These are phyloP conservation scores for Haberlea rhodopensis DNA, from an alignment of 257 asterid genomes.

Conservation along the genomic window DNA sequence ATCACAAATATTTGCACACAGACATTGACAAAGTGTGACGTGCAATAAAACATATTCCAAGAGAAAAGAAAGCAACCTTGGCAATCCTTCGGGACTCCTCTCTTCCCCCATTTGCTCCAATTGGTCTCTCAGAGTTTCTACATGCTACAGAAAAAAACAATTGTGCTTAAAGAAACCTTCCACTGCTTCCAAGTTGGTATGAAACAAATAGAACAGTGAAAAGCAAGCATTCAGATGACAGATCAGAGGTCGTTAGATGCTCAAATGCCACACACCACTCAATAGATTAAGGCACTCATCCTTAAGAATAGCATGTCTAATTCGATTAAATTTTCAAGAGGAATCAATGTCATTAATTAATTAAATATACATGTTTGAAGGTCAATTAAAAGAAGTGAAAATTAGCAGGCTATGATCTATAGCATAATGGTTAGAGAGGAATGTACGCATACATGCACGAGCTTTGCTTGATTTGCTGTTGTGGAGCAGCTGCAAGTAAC, in stretches of 20 bases:
- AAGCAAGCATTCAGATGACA: background rate
- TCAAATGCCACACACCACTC: slow-evolving; percentile 15
- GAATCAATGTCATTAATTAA: background rate
- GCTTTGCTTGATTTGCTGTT: slow-evolving; percentile 79
- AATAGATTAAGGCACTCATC: background rate
- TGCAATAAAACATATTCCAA: background rate
- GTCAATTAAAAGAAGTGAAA: background rate
- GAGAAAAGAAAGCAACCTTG: slow-evolving; percentile 53
- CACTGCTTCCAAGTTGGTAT: slow-evolving; percentile 1
- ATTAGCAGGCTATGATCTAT: slow-evolving; percentile 13
- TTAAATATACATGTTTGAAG: background rate
- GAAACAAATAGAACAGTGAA: background rate
- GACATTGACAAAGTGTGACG: background rate
- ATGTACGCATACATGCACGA: slow-evolving; percentile 63
- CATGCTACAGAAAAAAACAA: slow-evolving; percentile 57
- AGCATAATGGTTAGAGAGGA: slow-evolving; percentile 20
- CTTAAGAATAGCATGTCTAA: too few species aligned
- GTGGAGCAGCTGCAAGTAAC: slow-evolving; percentile 74
- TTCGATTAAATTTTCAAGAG: background rate
- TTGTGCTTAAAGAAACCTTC: slow-evolving; percentile 18
- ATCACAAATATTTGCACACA: background rate
- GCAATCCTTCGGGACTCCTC: slow-evolving; percentile 71
- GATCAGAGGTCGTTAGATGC: slow-evolving; percentile 9
- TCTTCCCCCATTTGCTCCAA: slow-evolving; percentile 86
- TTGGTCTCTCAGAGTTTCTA: slow-evolving; percentile 79